Conservation (phyloP, 2,329 filamentous ascomycete species). For the Cercospora sp. region DNA sequence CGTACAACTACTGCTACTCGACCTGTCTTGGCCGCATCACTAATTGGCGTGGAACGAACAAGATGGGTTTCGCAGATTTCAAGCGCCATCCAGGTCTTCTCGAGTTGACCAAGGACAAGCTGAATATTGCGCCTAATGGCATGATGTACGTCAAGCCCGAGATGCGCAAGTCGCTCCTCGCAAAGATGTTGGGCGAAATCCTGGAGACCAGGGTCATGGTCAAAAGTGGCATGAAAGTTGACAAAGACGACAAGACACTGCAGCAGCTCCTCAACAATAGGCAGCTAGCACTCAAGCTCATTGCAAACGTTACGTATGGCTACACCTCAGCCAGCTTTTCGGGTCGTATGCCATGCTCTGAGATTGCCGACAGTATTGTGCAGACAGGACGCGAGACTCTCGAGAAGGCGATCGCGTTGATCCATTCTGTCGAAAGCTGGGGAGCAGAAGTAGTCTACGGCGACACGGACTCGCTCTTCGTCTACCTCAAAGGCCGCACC, state of each 20-base stretch:
- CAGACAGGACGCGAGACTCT: slow-evolving; percentile 93
- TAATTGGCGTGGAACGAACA: slow-evolving; percentile 85
- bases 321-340: slow-evolving; percentile 97
- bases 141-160: slow-evolving; percentile 90
- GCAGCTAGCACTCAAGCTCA: slow-evolving; percentile 88
- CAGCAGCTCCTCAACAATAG: slow-evolving; percentile 90
- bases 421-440: slow-evolving; percentile 85
- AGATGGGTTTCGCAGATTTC: slow-evolving; percentile 93
- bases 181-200: slow-evolving; percentile 95
- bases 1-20: slow-evolving; percentile 98
- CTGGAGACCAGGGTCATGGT: slow-evolving; percentile 97
- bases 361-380: slow-evolving; percentile 97
- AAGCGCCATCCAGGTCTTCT: slow-evolving; percentile 72
- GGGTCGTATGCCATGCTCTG: slow-evolving; percentile 94
- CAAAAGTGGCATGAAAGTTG: slow-evolving; percentile 91
- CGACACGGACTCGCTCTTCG: slow-evolving; percentile 93
- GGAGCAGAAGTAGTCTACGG: slow-evolving; percentile 96
- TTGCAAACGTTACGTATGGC: slow-evolving; percentile 98
- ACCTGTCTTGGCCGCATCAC: slow-evolving; percentile 86
- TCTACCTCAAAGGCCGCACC: slow-evolving; percentile 83
- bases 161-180: slow-evolving; percentile 84
- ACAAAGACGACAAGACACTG: slow-evolving; percentile 81
- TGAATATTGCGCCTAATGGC: slow-evolving; percentile 93
- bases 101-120: slow-evolving; percentile 74
- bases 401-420: slow-evolving; percentile 87